These are phyloP conservation scores for Thozetella sp. DNA, from an alignment of 495 filamentous ascomycete species.

Conservation along the genomic window DNA sequence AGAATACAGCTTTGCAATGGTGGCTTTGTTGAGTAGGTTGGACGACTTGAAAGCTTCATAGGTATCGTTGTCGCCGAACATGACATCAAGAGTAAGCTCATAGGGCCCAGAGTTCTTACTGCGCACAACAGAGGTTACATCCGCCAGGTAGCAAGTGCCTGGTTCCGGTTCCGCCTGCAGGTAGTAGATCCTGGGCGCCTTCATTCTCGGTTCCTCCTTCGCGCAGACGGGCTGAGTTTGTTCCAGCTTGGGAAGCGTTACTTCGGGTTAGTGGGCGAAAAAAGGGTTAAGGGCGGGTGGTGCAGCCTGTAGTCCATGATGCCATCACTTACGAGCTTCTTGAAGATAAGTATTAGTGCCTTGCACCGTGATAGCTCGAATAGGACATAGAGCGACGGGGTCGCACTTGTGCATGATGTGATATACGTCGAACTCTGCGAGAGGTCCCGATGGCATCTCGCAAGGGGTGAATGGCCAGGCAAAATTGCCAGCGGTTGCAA, in stretches of 20 bases:
- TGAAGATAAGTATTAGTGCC: not conserved
- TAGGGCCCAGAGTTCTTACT: slow-evolving; percentile 54
- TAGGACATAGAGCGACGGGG: slow-evolving; percentile 19
- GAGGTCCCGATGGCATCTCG: slow-evolving; percentile 35
- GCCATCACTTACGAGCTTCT: no score
- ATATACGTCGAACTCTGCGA: slow-evolving; percentile 45
- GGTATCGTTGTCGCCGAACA: slow-evolving; percentile 35
- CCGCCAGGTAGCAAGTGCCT: not conserved
- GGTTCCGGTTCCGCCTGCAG: not conserved
- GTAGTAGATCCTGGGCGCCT: no score
- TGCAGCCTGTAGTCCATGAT: no score
- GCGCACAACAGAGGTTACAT: slow-evolving; percentile 37
- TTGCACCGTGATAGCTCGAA: not conserved
- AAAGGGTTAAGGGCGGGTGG: slow-evolving; percentile 4
- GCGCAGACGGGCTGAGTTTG: no score
- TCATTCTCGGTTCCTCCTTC: no score
- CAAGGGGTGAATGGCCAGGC: slow-evolving; percentile 21
- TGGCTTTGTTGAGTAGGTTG: slow-evolving; percentile 25
- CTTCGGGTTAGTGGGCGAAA: not conserved
- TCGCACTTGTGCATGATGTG: slow-evolving; percentile 42
- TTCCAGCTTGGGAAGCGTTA: not conserved
- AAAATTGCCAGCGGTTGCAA: slow-evolving; percentile 49
- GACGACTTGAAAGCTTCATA: slow-evolving; percentile 35
- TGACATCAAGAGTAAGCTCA: slow-evolving; percentile 52
- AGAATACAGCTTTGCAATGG: slow-evolving; percentile 31